phyloP scores from a whole-genome alignment of 768 basidiomycete genomes.

The Boletus patriciae region DNA sequence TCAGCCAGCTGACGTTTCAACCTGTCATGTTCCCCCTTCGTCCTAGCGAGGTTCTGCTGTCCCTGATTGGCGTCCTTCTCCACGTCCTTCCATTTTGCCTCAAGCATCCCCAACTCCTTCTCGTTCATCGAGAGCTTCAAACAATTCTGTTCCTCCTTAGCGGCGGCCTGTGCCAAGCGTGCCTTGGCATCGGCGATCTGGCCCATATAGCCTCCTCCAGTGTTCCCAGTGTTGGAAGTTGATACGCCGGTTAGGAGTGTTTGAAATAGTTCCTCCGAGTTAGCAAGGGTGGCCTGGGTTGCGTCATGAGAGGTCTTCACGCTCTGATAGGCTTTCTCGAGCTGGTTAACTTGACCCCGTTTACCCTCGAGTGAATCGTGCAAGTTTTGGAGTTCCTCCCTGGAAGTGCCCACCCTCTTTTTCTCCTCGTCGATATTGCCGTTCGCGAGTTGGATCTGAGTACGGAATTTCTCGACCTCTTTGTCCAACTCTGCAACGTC shows the following conservation, averaged over 20 bases:
- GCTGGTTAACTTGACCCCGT: conserved; percentile 52
- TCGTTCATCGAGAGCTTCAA: conserved; percentile 73
- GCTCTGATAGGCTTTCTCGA: conserved; percentile 53
- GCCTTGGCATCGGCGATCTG: conserved; percentile 86
- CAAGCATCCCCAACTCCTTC: conserved; percentile 75
- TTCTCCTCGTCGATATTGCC: conserved; percentile 79
- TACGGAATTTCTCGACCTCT: conserved; percentile 74
- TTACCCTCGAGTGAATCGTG: conserved; percentile 58
- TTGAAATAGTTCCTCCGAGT: conserved; percentile 90
- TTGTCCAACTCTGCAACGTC: conserved; percentile 77
- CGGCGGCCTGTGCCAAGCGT: conserved; percentile 68
- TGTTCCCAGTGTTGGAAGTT: conserved; percentile 59
- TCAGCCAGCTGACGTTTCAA: conserved; percentile 51
- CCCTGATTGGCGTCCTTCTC: conserved; percentile 82
- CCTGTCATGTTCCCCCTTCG: conserved; percentile 58
- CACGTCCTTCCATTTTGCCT: conserved; percentile 77
- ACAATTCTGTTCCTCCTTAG: conserved; percentile 83
- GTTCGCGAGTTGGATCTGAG: conserved; percentile 82
- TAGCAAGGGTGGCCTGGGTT: conserved; percentile 59
- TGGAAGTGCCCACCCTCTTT: conserved; percentile 50
- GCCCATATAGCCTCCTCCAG: conserved; percentile 93
- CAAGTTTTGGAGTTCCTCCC: conserved; percentile 62
- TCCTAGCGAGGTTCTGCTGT: conserved; percentile 61
- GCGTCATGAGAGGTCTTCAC: conserved; percentile 70
- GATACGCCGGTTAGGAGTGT: conserved; percentile 91